Evolutionary conservation across 305 asterid genomes (phyloP).

Genomic region (Fraxinus greggii): DNA sequence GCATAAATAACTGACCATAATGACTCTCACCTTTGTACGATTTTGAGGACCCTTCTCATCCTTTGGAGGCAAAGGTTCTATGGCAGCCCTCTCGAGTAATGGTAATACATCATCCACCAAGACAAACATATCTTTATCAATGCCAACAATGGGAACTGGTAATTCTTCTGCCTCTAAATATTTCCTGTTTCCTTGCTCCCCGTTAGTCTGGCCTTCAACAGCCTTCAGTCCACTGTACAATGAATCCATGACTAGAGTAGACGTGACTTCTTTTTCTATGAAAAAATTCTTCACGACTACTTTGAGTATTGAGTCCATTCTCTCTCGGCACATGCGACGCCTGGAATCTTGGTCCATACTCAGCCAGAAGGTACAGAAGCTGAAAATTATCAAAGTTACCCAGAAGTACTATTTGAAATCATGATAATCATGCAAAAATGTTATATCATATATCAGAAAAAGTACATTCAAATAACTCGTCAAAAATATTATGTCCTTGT

Average conservation of each 20-base stretch:
- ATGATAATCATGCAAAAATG: background rate
- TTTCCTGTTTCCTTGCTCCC: conserved; percentile 61
- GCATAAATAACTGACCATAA: background rate
- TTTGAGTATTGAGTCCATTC: conserved; percentile 72
- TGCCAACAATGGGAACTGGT: conserved; percentile 55
- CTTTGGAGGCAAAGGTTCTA: conserved; percentile 90
- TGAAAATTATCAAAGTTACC: conserved; percentile 36
- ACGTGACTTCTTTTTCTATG: conserved; percentile 92
- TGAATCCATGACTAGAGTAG: conserved; percentile 97
- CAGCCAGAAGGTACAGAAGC: conserved; percentile 87
- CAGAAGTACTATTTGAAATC: conserved; percentile 5
- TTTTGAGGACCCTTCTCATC: conserved; percentile 97
- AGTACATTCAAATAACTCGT: background rate
- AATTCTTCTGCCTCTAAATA: conserved; percentile 54
- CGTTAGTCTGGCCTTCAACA: conserved; percentile 70
- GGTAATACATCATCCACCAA: conserved; percentile 87
- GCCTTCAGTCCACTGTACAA: conserved; percentile 91
- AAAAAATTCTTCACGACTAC: conserved; percentile 82
- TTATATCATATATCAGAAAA: background rate
- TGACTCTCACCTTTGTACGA: conserved; percentile 67
- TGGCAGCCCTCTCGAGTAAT: conserved; percentile 82
- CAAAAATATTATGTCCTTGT: background rate
- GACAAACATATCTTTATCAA: conserved; percentile 66
- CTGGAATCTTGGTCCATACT: conserved; percentile 66
- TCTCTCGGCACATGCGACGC: conserved; percentile 71